Evolutionary conservation across 2,329 filamentous ascomycete species (phyloP), one percentile per base, ranked within the genome.

Genomic region (Aspergillus candidus): DNA sequence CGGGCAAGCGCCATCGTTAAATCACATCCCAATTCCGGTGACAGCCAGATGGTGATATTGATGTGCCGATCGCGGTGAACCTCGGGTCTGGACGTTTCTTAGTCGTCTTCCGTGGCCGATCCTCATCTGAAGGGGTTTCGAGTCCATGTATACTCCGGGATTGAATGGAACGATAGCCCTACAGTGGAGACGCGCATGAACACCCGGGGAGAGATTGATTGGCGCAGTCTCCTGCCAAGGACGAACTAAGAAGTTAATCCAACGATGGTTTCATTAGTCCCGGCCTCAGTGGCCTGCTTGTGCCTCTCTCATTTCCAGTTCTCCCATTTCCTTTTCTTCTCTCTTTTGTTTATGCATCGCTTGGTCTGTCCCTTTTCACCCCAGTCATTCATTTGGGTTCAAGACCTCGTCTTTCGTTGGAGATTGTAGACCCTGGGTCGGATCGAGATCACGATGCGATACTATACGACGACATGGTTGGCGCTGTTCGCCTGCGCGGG

Each of bases 401-500:
- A 54, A 46, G 54, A 47, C 49, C 46, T 35, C 49, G 54, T 52
- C 51, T 50, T 52, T 57, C 52, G 43, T 57, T 51, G 37, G 11
- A 32, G 18, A 29, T 41, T 36, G 33, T 14, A 27, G 33, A 38
- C 22, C 39, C 40, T 35, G 17, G 38, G 11, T 38, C 35, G 32
- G 27, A 36, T 27, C 33, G 35, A 35, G 38, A 13, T 35, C 17
- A 10, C 35, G 18, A 41, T 32, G 35, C n/a, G 12, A 32, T 42
- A 27, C 37, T 10, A 38, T 35, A 40, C 30, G 14, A 27, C 32
- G 58, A 62, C 61, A 47, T 56, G 70, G 38, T 50, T 71, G 35
- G 57, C 63, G n/a, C 55, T 70, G 46, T 51, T 66, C 45, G 61
- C 62, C 36, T 54, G 63, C 15, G 56, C 60, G 17, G 61, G 70